A percentile compares a stretch with the other conserved stretches of the same genome.
Evolutionary conservation across 192 early-diverging fungal genomes (phyloP).

Genomic region (Backusella luteola): DNA sequence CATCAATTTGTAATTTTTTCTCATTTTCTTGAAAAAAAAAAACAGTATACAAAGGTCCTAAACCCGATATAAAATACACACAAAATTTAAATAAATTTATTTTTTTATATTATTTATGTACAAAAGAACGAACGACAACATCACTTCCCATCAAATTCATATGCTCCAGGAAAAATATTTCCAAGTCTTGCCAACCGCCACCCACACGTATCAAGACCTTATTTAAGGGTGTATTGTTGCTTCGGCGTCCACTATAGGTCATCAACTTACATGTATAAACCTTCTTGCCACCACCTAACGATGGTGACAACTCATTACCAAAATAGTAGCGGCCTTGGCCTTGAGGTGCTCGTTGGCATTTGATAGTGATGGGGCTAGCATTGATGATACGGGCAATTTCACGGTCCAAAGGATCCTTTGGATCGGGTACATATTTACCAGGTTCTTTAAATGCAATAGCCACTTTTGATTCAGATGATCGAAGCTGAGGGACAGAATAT

Average conservation of each 20-base stretch:
- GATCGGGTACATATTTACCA: slow-evolving; percentile 38
- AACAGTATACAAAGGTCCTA: neutral
- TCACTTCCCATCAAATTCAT: slow-evolving; percentile 35
- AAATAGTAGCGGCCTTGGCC: slow-evolving; percentile 44
- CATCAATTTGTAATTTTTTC: too few relatives aligned
- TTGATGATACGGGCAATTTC: slow-evolving; percentile 55
- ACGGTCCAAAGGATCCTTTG: slow-evolving; percentile 48
- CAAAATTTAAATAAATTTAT: neutral
- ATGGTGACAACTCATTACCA: slow-evolving; percentile 45
- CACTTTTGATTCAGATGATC: slow-evolving; percentile 11
- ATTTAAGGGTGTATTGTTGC: slow-evolving; percentile 23
- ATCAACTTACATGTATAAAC: slow-evolving; percentile 44
- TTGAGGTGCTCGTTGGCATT: slow-evolving; percentile 38
- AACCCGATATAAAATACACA: neutral
- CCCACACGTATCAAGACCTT: slow-evolving; percentile 61
- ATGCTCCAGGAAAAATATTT: slow-evolving; percentile 61
- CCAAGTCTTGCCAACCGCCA: slow-evolving; percentile 63
- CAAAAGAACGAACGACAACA: slow-evolving; percentile 33
- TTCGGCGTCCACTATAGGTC: slow-evolving; percentile 35
- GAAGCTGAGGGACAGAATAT: slow-evolving; percentile 19
- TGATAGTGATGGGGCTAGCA: slow-evolving; percentile 47
- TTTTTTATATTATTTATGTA: slow-evolving; percentile 10
- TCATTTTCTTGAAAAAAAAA: too few relatives aligned
- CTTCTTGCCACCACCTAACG: slow-evolving; percentile 44
- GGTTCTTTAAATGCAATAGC: slow-evolving; percentile 30